Conservation (phyloP, 176 grass and related monocot species). For the Carex scoparia region DNA sequence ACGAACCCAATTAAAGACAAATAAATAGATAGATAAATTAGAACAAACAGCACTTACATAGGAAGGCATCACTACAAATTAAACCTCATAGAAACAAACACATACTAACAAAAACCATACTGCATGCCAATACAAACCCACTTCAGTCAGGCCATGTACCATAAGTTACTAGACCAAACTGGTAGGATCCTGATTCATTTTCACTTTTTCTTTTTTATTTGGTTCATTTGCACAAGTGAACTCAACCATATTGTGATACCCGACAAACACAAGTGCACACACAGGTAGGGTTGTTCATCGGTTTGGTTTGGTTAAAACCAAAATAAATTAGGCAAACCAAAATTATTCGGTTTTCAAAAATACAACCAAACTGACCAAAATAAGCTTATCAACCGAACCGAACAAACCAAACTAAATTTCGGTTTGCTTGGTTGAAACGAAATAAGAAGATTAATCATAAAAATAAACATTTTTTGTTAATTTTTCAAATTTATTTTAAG, state of each 20-base stretch:
- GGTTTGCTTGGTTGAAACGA: no score
- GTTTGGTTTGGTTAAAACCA: no score
- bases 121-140: background rate
- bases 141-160: background rate
- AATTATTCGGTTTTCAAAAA: no score
- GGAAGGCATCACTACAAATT: background rate
- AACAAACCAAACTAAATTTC: no score
- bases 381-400: no score
- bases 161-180: background rate
- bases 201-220: background rate
- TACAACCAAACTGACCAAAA: no score
- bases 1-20: background rate
- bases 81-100: slow-evolving; percentile 20
- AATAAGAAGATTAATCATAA: no score
- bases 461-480: no score
- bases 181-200: background rate
- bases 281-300: background rate
- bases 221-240: background rate
- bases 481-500: no score
- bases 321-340: no score
- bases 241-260: background rate
- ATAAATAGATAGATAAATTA: background rate
- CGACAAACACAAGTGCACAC: background rate
- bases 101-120: background rate
- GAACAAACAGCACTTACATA: background rate